These are phyloP conservation scores for Paramecium octaurelia DNA, from an alignment of 73 alveolate genomes.

Conservation along the genomic window DNA sequence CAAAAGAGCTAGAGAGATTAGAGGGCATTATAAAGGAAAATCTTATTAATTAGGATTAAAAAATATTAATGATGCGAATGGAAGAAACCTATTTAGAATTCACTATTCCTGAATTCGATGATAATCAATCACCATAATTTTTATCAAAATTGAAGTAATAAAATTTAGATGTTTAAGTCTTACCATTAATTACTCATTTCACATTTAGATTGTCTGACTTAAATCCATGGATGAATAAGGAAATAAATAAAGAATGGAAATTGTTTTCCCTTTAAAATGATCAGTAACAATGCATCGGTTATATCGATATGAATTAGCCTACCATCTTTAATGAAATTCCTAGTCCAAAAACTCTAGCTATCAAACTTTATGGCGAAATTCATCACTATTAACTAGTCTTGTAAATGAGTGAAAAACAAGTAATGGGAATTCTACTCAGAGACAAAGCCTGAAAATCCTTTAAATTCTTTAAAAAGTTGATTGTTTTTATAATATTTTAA, in stretches of 20 bases:
- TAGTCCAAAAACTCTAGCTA: neutral
- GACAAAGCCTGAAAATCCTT: neutral
- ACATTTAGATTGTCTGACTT: neutral
- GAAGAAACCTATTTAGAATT: neutral
- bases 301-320: neutral
- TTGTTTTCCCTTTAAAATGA: neutral
- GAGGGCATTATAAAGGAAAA: neutral
- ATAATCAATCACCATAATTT: neutral
- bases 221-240: slow-evolving; percentile 27
- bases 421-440: neutral
- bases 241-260: slow-evolving; percentile 43
- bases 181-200: slow-evolving; percentile 34
- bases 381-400: neutral
- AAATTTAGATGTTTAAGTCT: neutral
- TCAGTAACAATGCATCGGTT: neutral
- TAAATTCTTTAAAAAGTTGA: neutral
- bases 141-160: neutral
- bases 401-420: neutral
- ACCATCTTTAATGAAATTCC: neutral
- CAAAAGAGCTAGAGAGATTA: neutral
- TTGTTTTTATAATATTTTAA: neutral
- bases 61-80: neutral
- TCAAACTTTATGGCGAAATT: slow-evolving; percentile 41
- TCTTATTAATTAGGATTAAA: neutral
- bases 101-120: slow-evolving; percentile 22